Conservation (phyloP, 2,329 filamentous ascomycete genomes). For the Colletotrichum liriopes region DNA sequence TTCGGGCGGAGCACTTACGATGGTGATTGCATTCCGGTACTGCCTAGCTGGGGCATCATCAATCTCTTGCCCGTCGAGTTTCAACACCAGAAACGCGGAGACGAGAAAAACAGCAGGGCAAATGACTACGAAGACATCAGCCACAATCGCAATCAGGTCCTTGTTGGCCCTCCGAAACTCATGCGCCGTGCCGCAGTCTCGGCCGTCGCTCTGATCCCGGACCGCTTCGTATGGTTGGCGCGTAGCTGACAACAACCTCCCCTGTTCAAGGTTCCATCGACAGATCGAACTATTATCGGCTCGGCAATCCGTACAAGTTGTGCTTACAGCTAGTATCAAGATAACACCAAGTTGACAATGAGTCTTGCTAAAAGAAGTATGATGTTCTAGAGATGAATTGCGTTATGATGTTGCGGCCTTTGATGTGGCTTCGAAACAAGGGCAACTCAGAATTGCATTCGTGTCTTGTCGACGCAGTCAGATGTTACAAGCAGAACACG, state of each 20-base stretch:
- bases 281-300: background rate
- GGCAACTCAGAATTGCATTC: background rate
- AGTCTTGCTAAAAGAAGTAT: no score
- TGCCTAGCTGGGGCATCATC: background rate
- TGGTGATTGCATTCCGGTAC: background rate
- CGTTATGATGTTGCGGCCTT: background rate
- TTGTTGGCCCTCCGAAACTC: background rate
- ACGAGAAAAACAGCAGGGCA: background rate
- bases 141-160: background rate
- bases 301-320: background rate
- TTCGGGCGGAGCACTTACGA: background rate
- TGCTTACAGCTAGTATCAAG: background rate
- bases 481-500: no score
- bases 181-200: background rate
- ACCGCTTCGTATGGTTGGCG: background rate
- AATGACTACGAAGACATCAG: background rate
- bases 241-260: background rate
- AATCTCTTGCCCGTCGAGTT: background rate
- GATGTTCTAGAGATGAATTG: background rate
- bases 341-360: accelerated
- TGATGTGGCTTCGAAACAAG: background rate
- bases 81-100: background rate
- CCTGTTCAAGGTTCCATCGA: background rate
- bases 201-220: background rate
- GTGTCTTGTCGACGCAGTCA: background rate